These are phyloP conservation scores for Exophiala bonariae DNA, from an alignment of 2,329 filamentous ascomycete genomes.

Conservation along the genomic window DNA sequence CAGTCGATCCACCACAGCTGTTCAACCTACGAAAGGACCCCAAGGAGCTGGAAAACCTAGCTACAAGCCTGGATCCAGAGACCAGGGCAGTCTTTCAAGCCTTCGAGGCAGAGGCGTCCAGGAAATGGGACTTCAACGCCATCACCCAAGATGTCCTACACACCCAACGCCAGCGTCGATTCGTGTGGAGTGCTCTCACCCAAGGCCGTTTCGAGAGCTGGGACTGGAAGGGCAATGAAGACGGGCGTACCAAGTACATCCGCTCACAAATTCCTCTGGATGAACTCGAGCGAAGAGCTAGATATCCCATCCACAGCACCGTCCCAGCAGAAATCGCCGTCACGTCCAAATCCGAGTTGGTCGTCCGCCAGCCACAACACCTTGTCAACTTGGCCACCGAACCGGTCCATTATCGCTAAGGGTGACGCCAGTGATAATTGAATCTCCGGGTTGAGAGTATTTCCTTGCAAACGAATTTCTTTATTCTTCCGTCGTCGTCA, in stretches of 20 bases:
- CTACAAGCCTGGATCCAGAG: constrained; percentile 42
- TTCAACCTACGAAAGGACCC: constrained; percentile 78
- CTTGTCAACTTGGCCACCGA: constrained; percentile 22
- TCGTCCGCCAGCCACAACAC: constrained; percentile 14
- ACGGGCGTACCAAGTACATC: constrained; percentile 67
- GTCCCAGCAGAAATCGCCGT: constrained; percentile 14
- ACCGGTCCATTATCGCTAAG: constrained; percentile 20
- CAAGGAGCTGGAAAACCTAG: constrained; percentile 73
- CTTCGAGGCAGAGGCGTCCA: constrained; percentile 71
- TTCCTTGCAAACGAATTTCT: no score
- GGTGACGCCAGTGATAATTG: not conserved
- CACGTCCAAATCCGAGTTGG: constrained; percentile 18
- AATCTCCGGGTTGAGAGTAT: no score
- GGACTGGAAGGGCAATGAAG: constrained; percentile 61
- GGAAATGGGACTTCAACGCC: constrained; percentile 76
- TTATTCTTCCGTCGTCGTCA: no score
- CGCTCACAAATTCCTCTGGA: constrained; percentile 79
- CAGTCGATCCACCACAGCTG: constrained; percentile 79
- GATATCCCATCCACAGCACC: constrained; percentile 56
- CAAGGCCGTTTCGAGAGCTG: constrained; percentile 75
- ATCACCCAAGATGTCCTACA: constrained; percentile 74
- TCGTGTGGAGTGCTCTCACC: constrained; percentile 79
- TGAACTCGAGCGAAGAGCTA: constrained; percentile 73
- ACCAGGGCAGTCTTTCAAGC: constrained; percentile 44
- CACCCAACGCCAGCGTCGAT: constrained; percentile 74